Evolutionary conservation across 768 basidiomycete genomes (phyloP).

Genomic region (Kockovaella imperatae): DNA sequence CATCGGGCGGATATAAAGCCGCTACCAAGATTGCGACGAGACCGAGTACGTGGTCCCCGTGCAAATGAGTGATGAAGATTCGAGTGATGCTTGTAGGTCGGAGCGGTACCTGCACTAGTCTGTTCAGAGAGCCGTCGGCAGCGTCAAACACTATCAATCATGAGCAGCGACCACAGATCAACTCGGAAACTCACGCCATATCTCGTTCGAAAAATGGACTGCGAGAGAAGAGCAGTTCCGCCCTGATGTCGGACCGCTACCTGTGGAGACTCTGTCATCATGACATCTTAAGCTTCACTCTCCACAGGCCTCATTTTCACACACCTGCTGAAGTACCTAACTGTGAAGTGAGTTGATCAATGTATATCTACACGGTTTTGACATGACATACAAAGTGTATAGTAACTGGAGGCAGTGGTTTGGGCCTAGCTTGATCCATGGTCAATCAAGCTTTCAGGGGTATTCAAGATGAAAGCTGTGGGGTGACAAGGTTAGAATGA

Average conservation of each 20-base stretch:
- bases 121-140: slow-evolving; percentile 37
- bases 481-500: no score
- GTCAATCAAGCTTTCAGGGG: no score
- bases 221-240: slow-evolving; percentile 40
- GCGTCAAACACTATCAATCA: slow-evolving; percentile 35
- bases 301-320: slow-evolving; percentile 37
- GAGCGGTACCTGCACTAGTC: slow-evolving; percentile 33
- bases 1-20: slow-evolving; percentile 35
- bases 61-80: slow-evolving; percentile 44
- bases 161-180: background rate
- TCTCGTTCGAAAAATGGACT: slow-evolving; percentile 36
- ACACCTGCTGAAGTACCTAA: slow-evolving; percentile 29
- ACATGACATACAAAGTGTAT: slow-evolving; percentile 34
- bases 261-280: slow-evolving; percentile 11
- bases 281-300: slow-evolving; percentile 32
- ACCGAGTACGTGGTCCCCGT: slow-evolving; percentile 41
- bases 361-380: background rate
- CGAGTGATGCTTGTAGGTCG: slow-evolving; percentile 37
- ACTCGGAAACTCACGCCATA: slow-evolving; percentile 35
- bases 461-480: no score
- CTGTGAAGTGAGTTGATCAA: background rate
- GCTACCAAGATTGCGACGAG: slow-evolving; percentile 35
- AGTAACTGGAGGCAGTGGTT: slow-evolving; percentile 24
- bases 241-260: slow-evolving; percentile 39
- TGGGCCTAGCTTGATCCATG: slow-evolving; percentile 7